A percentile compares a stretch with the other conserved stretches of the same genome.
These are phyloP conservation scores for Xylaria sp. DNA, from an alignment of 2,329 filamentous ascomycete genomes.

Conservation along the genomic window DNA sequence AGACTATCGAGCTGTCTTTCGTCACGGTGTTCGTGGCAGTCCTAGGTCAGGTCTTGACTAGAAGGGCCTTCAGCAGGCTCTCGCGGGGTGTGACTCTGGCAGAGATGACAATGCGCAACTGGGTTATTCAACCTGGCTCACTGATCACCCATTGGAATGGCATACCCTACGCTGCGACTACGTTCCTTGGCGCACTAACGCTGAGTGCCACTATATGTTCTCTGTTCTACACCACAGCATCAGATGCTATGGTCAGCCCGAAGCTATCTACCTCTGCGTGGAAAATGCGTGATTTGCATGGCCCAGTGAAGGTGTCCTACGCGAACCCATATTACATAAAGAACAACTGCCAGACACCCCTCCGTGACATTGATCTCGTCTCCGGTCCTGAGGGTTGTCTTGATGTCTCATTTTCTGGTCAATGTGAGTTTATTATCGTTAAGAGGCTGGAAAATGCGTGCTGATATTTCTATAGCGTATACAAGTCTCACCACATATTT, in stretches of 20 bases:
- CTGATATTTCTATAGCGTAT: slow-evolving; percentile 57
- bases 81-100: slow-evolving; percentile 76
- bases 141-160: slow-evolving; percentile 76
- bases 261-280: slow-evolving; percentile 71
- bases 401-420: slow-evolving; percentile 75
- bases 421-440: slow-evolving; percentile 53
- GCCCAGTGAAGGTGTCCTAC: slow-evolving; percentile 70
- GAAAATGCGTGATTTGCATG: slow-evolving; percentile 62
- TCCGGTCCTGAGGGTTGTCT: slow-evolving; percentile 68
- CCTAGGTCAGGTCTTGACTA: slow-evolving; percentile 78
- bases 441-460: background rate
- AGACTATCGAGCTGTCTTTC: slow-evolving; percentile 81
- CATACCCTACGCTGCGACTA: slow-evolving; percentile 71
- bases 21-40: slow-evolving; percentile 81
- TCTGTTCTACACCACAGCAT: slow-evolving; percentile 80
- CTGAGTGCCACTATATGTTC: slow-evolving; percentile 73
- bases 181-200: slow-evolving; percentile 72
- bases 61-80: slow-evolving; percentile 70
- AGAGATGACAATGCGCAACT: slow-evolving; percentile 81
- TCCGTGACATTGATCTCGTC: slow-evolving; percentile 57
- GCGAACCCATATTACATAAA: slow-evolving; percentile 70
- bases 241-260: slow-evolving; percentile 78
- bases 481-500: slow-evolving; percentile 75
- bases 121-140: slow-evolving; percentile 78
- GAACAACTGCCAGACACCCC: slow-evolving; percentile 69